A percentile compares a stretch with the other conserved stretches of the same genome.
Evolutionary conservation across 306 rosid species (phyloP).

Genomic region (Gillenia trifoliata): DNA sequence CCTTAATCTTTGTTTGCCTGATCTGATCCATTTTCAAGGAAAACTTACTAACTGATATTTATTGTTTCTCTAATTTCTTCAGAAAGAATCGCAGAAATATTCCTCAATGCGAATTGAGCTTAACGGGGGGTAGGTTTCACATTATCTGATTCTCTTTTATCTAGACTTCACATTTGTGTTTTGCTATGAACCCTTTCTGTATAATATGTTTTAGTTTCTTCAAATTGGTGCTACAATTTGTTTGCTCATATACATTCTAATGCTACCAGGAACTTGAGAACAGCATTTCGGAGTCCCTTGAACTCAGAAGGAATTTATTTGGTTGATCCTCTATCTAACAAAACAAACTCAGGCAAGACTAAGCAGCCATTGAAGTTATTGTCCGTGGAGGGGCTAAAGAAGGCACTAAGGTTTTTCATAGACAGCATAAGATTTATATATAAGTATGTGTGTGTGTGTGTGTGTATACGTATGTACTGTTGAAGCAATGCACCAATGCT

Average conservation of each 20-base stretch:
- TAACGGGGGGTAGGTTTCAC: slow-evolving; percentile 72
- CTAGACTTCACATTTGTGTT: neutral
- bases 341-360: slow-evolving; percentile 41
- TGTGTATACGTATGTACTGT: too few relatives aligned
- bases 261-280: slow-evolving; percentile 62
- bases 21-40: neutral
- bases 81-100: slow-evolving; percentile 73
- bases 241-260: slow-evolving; percentile 5
- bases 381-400: slow-evolving; percentile 74
- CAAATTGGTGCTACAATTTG: neutral
- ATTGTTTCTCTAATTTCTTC: slow-evolving; percentile 21
- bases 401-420: slow-evolving; percentile 74
- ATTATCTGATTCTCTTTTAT: neutral
- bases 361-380: slow-evolving; percentile 51
- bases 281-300: slow-evolving; percentile 56
- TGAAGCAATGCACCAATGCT: neutral
- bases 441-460: neutral
- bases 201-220: slow-evolving; percentile 10
- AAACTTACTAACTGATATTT: neutral
- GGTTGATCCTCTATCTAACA: slow-evolving; percentile 64
- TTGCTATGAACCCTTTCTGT: slow-evolving; percentile 1
- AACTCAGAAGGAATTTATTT: slow-evolving; percentile 74
- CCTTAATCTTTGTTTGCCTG: slow-evolving; percentile 14
- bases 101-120: slow-evolving; percentile 73
- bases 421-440: neutral